These are phyloP conservation scores for Diaporthe eres DNA, from an alignment of 2,329 filamentous ascomycete species.

Conservation along the genomic window DNA sequence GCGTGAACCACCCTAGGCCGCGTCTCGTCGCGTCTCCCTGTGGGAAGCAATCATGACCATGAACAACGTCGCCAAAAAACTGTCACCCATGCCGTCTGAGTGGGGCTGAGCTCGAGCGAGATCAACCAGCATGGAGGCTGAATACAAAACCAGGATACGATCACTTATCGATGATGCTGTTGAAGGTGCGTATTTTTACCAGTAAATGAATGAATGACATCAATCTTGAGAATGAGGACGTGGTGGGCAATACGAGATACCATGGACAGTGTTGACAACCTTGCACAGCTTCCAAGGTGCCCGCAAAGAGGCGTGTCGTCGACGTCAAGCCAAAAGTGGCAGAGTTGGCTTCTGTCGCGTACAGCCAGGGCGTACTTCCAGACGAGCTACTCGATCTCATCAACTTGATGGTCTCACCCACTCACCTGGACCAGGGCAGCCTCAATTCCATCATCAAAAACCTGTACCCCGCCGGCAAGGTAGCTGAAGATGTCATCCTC, in stretches of 20 bases:
- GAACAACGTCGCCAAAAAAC: neutral
- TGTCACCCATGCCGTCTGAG: neutral
- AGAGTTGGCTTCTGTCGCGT: conserved; percentile 72
- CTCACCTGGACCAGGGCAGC: conserved; percentile 82
- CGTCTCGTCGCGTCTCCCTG: conserved; percentile 16
- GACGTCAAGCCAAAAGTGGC: conserved; percentile 76
- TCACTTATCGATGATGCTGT: conserved; percentile 56
- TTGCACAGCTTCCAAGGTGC: conserved; percentile 67
- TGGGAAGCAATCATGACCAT: conserved; percentile 4
- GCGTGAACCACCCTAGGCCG: conserved; percentile 31
- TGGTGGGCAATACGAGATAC: neutral
- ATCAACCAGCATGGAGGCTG: conserved; percentile 31
- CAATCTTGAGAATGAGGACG: neutral
- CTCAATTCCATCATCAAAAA: conserved; percentile 78
- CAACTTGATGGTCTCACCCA: conserved; percentile 75
- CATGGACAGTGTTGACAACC: conserved; percentile 22
- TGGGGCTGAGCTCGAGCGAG: neutral
- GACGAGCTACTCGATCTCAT: conserved; percentile 74
- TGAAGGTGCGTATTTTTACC: conserved; percentile 46
- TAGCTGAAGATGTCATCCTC: conserved; percentile 73
- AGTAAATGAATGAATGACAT: too few species aligned
- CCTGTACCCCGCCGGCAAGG: conserved; percentile 78
- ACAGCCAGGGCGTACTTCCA: conserved; percentile 76
- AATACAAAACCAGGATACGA: conserved; percentile 40
- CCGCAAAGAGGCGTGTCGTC: conserved; percentile 75